A percentile compares a stretch with the other conserved stretches of the same genome.
These are phyloP conservation scores for Beta lomatogona DNA, from an alignment of 179 eudicot species.

Conservation along the genomic window DNA sequence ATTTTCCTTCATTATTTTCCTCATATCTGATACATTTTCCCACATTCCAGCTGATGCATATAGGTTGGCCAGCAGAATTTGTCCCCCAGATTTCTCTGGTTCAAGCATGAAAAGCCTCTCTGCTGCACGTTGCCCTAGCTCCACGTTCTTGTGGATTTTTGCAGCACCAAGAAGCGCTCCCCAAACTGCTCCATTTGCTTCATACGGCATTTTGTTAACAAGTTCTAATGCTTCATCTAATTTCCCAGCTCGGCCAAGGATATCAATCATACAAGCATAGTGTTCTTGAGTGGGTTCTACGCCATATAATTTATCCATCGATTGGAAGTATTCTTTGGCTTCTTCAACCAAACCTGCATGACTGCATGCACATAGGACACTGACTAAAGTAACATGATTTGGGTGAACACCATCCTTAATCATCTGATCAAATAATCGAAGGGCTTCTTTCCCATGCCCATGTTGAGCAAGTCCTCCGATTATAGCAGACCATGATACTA, in stretches of 20 bases:
- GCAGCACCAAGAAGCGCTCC: slow-evolving; percentile 87
- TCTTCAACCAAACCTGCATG: slow-evolving; percentile 77
- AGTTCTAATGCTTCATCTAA: slow-evolving; percentile 59
- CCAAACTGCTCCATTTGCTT: slow-evolving; percentile 75
- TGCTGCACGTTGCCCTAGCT: slow-evolving; percentile 67
- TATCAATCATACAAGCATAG: slow-evolving; percentile 86
- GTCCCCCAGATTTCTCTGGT: slow-evolving; percentile 78
- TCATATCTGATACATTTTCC: slow-evolving; percentile 62
- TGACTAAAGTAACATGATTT: slow-evolving; percentile 71
- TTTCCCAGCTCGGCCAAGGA: slow-evolving; percentile 72
- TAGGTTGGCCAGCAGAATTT: slow-evolving; percentile 71
- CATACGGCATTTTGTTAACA: slow-evolving; percentile 68
- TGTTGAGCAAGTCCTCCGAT: slow-evolving; percentile 91
- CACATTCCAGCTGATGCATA: slow-evolving; percentile 83
- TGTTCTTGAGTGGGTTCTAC: slow-evolving; percentile 73
- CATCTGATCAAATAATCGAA: slow-evolving; percentile 62
- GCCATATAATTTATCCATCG: slow-evolving; percentile 61
- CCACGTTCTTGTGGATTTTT: slow-evolving; percentile 65
- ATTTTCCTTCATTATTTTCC: slow-evolving; percentile 67
- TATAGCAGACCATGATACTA: slow-evolving; percentile 85
- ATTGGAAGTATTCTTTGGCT: slow-evolving; percentile 56
- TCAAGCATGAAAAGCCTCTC: slow-evolving; percentile 56
- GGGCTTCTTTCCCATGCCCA: slow-evolving; percentile 73
- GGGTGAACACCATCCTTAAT: slow-evolving; percentile 50
- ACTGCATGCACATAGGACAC: slow-evolving; percentile 75